These are phyloP conservation scores for Massospora cicadina DNA, from an alignment of 371 early-diverging fungal genomes.

Conservation along the genomic window DNA sequence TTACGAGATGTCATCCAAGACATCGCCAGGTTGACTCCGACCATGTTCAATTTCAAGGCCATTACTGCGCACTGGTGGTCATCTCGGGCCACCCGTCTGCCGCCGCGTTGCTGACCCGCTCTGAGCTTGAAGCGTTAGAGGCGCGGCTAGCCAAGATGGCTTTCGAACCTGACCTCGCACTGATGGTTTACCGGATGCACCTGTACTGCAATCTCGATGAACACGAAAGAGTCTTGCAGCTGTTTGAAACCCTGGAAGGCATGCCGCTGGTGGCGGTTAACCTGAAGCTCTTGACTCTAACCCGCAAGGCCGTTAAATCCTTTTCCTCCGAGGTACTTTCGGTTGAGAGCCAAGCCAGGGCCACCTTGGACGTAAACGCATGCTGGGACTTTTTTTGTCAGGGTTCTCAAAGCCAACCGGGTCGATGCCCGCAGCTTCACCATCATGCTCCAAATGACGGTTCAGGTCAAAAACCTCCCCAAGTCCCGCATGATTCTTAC, in stretches of 20 bases:
- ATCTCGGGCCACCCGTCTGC: neutral
- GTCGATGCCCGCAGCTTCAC: neutral
- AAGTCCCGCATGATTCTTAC: neutral
- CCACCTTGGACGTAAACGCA: neutral
- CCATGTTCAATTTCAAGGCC: neutral
- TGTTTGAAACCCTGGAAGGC: neutral
- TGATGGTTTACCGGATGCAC: neutral
- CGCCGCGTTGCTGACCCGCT: neutral
- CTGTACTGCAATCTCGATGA: neutral
- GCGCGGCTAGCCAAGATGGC: neutral
- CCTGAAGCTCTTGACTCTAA: neutral
- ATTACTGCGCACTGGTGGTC: neutral
- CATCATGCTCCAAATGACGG: neutral
- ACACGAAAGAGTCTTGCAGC: neutral
- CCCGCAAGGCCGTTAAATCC: neutral
- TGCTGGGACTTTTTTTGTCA: neutral
- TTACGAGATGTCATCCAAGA: neutral
- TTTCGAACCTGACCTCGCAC: neutral
- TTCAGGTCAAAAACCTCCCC: neutral
- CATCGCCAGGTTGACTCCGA: neutral
- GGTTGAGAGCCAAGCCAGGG: neutral
- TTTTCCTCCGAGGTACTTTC: too few relatives aligned
- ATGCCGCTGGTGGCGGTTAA: neutral
- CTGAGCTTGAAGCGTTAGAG: neutral
- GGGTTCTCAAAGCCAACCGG: neutral